Evolutionary conservation across 768 basidiomycete genomes (phyloP).

Genomic region (Agaricus sinodeliciosus): DNA sequence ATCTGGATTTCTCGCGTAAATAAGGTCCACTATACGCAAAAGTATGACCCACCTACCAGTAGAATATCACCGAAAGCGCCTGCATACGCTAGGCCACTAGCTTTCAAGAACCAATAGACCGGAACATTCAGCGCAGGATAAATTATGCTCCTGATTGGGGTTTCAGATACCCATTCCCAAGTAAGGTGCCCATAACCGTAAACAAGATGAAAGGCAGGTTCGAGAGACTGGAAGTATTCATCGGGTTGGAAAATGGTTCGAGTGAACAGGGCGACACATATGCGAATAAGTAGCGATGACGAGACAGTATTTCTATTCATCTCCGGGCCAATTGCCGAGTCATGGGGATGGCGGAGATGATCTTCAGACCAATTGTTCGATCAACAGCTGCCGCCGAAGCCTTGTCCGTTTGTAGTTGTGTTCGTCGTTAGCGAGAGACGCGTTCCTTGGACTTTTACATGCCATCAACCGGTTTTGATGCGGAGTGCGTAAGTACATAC

Average conservation of each 20-base stretch:
- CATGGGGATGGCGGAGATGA: too few relatives aligned
- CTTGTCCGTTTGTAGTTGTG: too few relatives aligned
- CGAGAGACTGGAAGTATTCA: constrained; percentile 92
- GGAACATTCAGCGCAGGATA: constrained; percentile 82
- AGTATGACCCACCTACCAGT: constrained; percentile 49
- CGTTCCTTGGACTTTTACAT: too few relatives aligned
- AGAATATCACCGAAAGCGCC: constrained; percentile 33
- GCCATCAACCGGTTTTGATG: too few relatives aligned
- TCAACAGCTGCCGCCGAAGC: too few relatives aligned
- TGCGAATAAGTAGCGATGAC: constrained; percentile 40
- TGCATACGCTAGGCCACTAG: constrained; percentile 41
- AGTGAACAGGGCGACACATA: constrained; percentile 61
- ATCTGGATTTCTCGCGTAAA: constrained; percentile 38
- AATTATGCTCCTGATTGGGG: constrained; percentile 71
- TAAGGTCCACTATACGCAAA: neutral
- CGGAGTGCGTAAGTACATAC: too few relatives aligned
- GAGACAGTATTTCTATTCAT: neutral
- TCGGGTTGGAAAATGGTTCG: constrained; percentile 94
- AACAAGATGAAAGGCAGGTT: constrained; percentile 82
- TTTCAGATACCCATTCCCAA: constrained; percentile 85
- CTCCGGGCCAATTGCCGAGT: neutral
- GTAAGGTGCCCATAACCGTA: constrained; percentile 91
- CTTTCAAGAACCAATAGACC: constrained; percentile 64
- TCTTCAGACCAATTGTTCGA: too few relatives aligned
- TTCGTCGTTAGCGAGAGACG: too few relatives aligned